Evolutionary conservation across 1,284 basidiomycete genomes (phyloP).

Genomic region (Ganoderma resinaceum): DNA sequence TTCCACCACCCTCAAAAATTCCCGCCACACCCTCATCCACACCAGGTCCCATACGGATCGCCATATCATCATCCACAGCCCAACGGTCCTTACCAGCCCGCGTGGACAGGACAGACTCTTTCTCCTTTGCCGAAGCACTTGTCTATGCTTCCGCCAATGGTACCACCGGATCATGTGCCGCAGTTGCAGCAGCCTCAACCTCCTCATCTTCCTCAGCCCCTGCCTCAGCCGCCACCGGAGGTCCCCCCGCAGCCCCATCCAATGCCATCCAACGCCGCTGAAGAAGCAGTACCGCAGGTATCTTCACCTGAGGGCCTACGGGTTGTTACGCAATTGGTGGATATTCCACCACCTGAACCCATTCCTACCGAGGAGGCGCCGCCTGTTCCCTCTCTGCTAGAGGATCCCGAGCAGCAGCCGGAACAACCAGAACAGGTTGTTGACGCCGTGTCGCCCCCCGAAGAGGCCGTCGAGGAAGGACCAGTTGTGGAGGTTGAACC

Average conservation of each 20-base stretch:
- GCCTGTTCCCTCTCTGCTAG: neutral
- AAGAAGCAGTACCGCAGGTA: constrained; percentile 7
- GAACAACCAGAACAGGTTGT: neutral
- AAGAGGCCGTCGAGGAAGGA: neutral
- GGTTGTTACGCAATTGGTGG: neutral
- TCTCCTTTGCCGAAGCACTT: constrained; percentile 48
- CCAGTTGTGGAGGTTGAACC: constrained; percentile 1
- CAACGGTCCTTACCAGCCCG: constrained; percentile 37
- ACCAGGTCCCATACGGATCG: constrained; percentile 40
- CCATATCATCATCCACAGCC: constrained; percentile 40
- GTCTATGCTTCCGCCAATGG: constrained; percentile 42
- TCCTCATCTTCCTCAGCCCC: constrained; percentile 20
- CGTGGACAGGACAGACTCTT: constrained; percentile 38
- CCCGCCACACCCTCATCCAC: constrained; percentile 34
- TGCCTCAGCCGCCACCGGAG: constrained; percentile 16
- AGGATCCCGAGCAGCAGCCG: neutral
- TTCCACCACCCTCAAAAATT: constrained; percentile 42
- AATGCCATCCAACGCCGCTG: neutral
- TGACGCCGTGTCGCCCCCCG: neutral
- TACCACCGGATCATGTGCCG: constrained; percentile 26
- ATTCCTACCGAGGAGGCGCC: neutral
- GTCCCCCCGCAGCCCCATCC: constrained; percentile 12
- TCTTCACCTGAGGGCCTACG: constrained; percentile 10
- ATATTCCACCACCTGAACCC: constrained; percentile 9
- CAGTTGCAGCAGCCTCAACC: constrained; percentile 21